These are phyloP conservation scores for Pleurotus pulmonarius DNA, from an alignment of 768 basidiomycete species.

Conservation along the genomic window DNA sequence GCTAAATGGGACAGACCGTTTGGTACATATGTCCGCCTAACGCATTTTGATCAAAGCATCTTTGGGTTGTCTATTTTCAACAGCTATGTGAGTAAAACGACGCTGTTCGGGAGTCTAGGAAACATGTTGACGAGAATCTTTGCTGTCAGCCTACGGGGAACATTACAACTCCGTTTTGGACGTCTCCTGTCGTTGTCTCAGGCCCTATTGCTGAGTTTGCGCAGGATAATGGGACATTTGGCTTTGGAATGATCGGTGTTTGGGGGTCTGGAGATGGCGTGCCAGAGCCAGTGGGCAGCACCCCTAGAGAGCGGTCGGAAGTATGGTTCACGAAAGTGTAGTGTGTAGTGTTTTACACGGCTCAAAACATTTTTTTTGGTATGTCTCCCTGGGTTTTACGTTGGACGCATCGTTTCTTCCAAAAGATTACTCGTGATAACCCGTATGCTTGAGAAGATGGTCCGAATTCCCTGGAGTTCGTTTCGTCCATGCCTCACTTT, in stretches of 20 bases:
- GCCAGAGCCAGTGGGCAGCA: conserved; percentile 12
- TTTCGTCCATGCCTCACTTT: no score
- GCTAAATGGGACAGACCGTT: conserved; percentile 14
- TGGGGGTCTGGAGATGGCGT: conserved; percentile 18
- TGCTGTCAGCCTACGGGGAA: conserved; percentile 9
- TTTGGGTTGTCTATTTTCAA: conserved; percentile 15
- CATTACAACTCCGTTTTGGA: conserved; percentile 17
- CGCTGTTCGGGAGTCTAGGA: not conserved
- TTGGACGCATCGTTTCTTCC: no score
- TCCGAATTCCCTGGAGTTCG: no score
- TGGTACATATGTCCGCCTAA: conserved; percentile 14
- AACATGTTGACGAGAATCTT: not conserved
- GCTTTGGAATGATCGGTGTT: conserved; percentile 17
- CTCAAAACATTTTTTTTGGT: no score
- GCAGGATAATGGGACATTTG: conserved; percentile 8
- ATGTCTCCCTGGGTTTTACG: no score
- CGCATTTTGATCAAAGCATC: conserved; percentile 17
- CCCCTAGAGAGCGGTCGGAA: conserved; percentile 20
- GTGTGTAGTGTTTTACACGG: not conserved
- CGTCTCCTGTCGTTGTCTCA: conserved; percentile 11
- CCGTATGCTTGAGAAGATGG: no score
- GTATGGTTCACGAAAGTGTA: conserved; percentile 16
- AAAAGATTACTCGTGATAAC: no score
- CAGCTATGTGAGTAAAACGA: conserved; percentile 13
- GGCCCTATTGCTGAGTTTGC: conserved; percentile 15